Conservation (phyloP, 1,284 basidiomycete genomes). For the Irpex lacteus region DNA sequence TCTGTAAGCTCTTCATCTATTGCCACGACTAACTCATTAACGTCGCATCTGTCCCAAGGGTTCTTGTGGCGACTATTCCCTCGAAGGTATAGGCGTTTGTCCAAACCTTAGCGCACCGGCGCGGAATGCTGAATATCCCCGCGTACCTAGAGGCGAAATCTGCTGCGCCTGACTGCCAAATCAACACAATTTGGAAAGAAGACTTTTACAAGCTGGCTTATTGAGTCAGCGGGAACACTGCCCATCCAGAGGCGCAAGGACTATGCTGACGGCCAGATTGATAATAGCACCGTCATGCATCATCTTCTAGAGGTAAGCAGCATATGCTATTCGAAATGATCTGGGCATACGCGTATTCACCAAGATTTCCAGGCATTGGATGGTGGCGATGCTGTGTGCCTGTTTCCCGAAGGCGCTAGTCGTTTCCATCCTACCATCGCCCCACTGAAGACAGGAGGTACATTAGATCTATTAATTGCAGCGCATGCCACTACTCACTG, state of each 20-base stretch:
- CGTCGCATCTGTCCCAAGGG: constrained; percentile 34
- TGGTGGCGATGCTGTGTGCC: constrained; percentile 73
- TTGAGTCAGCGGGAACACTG: constrained; percentile 81
- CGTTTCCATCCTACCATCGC: constrained; percentile 81
- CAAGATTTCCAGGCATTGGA: constrained; percentile 58
- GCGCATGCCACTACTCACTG: no score
- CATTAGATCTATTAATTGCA: neutral
- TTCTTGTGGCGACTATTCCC: constrained; percentile 70
- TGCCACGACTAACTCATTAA: neutral
- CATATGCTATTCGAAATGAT: constrained; percentile 7
- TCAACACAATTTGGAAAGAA: constrained; percentile 77
- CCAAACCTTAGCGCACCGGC: neutral
- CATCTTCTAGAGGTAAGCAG: constrained; percentile 58
- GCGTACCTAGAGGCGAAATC: constrained; percentile 53
- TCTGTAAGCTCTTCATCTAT: constrained; percentile 45
- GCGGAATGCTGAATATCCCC: neutral
- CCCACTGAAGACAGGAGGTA: constrained; percentile 82
- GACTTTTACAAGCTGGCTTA: constrained; percentile 86
- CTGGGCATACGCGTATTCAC: neutral
- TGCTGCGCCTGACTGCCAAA: constrained; percentile 82
- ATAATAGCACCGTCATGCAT: constrained; percentile 70
- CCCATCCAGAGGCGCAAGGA: constrained; percentile 79
- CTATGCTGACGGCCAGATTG: constrained; percentile 45
- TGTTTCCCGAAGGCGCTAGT: constrained; percentile 84
- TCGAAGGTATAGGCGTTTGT: constrained; percentile 43